phyloP scores from a whole-genome alignment of 75 land plant species.

The Isoetes taiwanensis region DNA sequence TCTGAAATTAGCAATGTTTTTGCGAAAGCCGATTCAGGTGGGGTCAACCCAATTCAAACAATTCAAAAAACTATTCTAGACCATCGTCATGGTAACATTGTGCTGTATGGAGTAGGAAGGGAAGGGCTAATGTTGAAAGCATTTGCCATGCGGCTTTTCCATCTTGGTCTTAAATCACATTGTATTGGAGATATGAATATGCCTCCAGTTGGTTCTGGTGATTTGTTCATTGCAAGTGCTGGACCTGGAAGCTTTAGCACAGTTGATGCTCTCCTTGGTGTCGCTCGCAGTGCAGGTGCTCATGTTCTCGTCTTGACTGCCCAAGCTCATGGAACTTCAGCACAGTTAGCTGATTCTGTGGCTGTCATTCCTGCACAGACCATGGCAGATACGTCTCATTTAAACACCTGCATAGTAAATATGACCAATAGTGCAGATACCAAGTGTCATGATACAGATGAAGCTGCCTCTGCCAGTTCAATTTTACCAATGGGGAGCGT shows the following conservation, averaged over 20 bases:
- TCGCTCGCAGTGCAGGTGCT: slow-evolving; percentile 39
- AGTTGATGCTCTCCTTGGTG: slow-evolving; percentile 56
- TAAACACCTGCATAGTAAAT: too few species aligned
- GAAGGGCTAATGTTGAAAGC: slow-evolving; percentile 86
- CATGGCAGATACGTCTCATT: slow-evolving; percentile 34
- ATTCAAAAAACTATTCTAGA: too few species aligned
- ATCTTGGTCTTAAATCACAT: slow-evolving; percentile 64
- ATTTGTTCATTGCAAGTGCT: slow-evolving; percentile 77
- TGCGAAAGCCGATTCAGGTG: too few species aligned
- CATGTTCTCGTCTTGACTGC: slow-evolving; percentile 66
- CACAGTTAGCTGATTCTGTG: slow-evolving; percentile 12
- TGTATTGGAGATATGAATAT: slow-evolving; percentile 65
- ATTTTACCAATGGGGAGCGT: slow-evolving; percentile 83
- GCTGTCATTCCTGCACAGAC: slow-evolving; percentile 20
- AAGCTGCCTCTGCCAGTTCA: not conserved
- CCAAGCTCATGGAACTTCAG: slow-evolving; percentile 27
- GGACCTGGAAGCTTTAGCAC: slow-evolving; percentile 87
- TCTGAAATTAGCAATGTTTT: too few species aligned
- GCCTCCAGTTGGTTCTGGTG: slow-evolving; percentile 39
- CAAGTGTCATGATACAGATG: not conserved
- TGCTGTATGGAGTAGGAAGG: slow-evolving; percentile 79
- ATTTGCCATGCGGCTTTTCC: slow-evolving; percentile 71
- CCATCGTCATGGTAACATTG: too few species aligned
- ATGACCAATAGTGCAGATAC: slow-evolving; percentile 7
- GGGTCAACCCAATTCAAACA: too few species aligned